Evolutionary conservation across 257 asterid genomes (phyloP).

Genomic region (Penstemon newberryi): DNA sequence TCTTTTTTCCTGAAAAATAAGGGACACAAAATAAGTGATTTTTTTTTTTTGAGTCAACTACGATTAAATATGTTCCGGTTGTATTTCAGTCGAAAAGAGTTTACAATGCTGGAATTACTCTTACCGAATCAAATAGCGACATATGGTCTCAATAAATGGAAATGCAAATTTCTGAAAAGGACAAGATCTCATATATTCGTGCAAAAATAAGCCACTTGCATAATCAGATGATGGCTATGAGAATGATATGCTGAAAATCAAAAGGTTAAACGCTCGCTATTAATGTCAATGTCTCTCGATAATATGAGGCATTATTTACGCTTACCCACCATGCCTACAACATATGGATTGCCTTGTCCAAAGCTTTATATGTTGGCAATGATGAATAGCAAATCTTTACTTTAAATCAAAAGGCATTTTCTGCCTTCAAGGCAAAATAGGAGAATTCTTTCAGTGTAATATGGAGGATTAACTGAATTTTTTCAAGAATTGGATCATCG

Average conservation of each 20-base stretch:
- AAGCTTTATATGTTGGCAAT: conserved; percentile 18
- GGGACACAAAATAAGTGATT: too few relatives aligned
- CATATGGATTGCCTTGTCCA: conserved; percentile 7
- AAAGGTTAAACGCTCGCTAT: conserved; percentile 5
- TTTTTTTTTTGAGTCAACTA: too few relatives aligned
- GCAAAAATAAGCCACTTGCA: not conserved
- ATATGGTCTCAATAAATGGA: too few relatives aligned
- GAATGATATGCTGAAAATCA: conserved; percentile 19
- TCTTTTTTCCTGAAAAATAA: too few relatives aligned
- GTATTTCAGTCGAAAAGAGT: too few relatives aligned
- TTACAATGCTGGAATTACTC: too few relatives aligned
- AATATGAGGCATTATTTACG: too few relatives aligned
- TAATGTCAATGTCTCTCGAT: conserved; percentile 20
- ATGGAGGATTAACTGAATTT: not conserved
- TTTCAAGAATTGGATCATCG: not conserved
- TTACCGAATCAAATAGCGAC: too few relatives aligned
- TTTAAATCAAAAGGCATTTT: too few relatives aligned
- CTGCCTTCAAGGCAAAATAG: too few relatives aligned
- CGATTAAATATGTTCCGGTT: too few relatives aligned
- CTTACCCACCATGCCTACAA: not conserved
- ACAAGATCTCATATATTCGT: conserved; percentile 14
- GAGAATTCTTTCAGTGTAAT: not conserved
- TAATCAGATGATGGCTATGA: not conserved
- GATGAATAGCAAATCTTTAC: conserved; percentile 8
- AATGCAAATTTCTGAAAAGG: too few relatives aligned